Percentiles rank a stretch among this genome's conserved stretches.
Conservation (phyloP, 768 basidiomycete genomes). For the Lactifluus echinatus region DNA sequence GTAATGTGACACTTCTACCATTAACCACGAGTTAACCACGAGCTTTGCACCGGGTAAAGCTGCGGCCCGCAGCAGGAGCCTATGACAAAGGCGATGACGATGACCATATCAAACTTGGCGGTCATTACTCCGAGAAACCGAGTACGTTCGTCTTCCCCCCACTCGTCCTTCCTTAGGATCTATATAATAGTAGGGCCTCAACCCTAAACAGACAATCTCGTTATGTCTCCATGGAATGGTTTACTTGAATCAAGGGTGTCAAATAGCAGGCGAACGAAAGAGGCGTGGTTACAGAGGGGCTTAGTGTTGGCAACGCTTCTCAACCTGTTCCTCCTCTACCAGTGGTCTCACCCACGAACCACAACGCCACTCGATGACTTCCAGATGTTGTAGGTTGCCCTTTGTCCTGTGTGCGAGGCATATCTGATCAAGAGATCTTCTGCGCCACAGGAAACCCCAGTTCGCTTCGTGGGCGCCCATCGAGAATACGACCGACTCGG, state of each 20-base stretch:
- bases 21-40: no score
- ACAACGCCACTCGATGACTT: constrained; percentile 13
- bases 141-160: no score
- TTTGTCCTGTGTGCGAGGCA: not conserved
- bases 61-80: no score
- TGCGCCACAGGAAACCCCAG: constrained; percentile 5
- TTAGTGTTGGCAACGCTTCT: not conserved
- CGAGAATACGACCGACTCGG: not conserved
- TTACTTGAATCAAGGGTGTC: not conserved
- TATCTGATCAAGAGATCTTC: not conserved
- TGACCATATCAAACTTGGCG: no score
- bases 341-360: not conserved
- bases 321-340: constrained; percentile 1
- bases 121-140: no score
- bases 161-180: not conserved
- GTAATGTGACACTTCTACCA: no score
- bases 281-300: not conserved
- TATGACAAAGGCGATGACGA: no score
- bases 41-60: no score
- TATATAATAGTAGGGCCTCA: no score
- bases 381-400: constrained; percentile 5
- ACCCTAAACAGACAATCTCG: no score
- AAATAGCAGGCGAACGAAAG: not conserved
- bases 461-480: not conserved
- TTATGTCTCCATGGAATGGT: no score